A percentile compares a stretch with the other conserved stretches of the same genome.
Conservation (phyloP, 371 early-diverging fungal species). For the Mortierella sp. region DNA sequence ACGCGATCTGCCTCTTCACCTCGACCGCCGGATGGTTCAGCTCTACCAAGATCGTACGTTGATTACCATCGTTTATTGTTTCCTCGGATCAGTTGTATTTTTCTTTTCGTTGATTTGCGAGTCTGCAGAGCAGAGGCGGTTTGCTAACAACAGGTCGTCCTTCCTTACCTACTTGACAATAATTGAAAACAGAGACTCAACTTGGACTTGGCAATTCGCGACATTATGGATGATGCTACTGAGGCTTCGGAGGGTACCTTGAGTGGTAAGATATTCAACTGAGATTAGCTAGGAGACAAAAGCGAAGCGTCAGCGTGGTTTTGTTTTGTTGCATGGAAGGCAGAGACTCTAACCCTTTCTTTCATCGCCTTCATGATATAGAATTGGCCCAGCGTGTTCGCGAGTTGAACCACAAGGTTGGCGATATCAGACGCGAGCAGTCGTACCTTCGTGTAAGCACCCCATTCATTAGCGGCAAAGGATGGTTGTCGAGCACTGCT, state of each 20-base stretch:
- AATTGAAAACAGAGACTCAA: constrained; percentile 30
- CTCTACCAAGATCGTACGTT: constrained; percentile 43
- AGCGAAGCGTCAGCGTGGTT: background rate
- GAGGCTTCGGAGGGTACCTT: constrained; percentile 64
- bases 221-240: constrained; percentile 37
- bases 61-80: background rate
- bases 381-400: constrained; percentile 80
- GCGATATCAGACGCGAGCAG: constrained; percentile 91
- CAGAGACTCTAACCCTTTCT: background rate
- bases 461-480: background rate
- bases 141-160: too few species aligned
- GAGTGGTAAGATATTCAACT: constrained; percentile 59
- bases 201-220: constrained; percentile 39
- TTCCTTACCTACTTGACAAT: background rate
- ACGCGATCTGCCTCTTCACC: constrained; percentile 87
- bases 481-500: background rate
- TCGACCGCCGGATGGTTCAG: constrained; percentile 70
- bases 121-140: background rate
- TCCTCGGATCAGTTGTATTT: background rate
- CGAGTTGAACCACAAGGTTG: constrained; percentile 85
- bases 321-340: background rate
- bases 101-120: constrained; percentile 26
- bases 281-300: background rate
- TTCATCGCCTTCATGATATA: constrained; percentile 33
- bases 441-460: constrained; percentile 85